Evolutionary conservation across 768 basidiomycete genomes (phyloP).

Genomic region (Tricholoma flavovirens): DNA sequence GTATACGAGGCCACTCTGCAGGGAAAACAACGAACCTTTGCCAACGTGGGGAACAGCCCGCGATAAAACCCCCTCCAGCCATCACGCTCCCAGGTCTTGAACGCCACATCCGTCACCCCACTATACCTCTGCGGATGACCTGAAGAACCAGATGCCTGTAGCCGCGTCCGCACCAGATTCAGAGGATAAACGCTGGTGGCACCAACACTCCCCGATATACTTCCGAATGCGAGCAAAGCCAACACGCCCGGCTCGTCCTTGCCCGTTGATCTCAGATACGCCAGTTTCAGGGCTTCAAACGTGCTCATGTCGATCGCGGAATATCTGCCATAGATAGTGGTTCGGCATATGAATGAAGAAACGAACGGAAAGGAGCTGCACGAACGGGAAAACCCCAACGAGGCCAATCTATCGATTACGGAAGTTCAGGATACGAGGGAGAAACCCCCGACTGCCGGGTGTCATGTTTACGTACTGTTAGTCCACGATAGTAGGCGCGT

Average conservation of each 20-base stretch:
- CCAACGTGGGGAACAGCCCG: conserved; percentile 85
- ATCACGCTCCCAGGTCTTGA: conserved; percentile 75
- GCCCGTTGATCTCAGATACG: conserved; percentile 81
- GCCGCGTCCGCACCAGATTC: conserved; percentile 86
- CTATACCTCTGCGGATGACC: conserved; percentile 91
- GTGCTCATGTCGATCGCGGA: conserved; percentile 98
- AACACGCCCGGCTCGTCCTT: conserved; percentile 87
- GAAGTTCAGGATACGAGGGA: conserved; percentile 11
- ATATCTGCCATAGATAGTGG: conserved; percentile 39
- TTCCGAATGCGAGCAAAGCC: conserved; percentile 85
- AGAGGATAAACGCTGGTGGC: conserved; percentile 91
- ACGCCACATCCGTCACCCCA: conserved; percentile 80
- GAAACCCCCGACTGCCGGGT: conserved; percentile 4
- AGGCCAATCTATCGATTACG: conserved; percentile 69
- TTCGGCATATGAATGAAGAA: background rate
- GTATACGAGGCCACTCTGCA: background rate
- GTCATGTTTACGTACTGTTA: conserved; percentile 57
- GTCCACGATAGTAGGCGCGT: conserved; percentile 84
- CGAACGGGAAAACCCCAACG: conserved; percentile 92
- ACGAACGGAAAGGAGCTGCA: conserved; percentile 6
- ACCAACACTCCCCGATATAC: conserved; percentile 88
- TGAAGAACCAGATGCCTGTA: conserved; percentile 94
- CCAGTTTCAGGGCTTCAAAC: conserved; percentile 91
- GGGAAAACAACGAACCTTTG: conserved; percentile 54
- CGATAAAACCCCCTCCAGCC: conserved; percentile 95